Percentiles rank a stretch among this genome's conserved stretches.
Conservation (phyloP, 2,329 filamentous ascomycete species). For the Sporothrix luriei region DNA sequence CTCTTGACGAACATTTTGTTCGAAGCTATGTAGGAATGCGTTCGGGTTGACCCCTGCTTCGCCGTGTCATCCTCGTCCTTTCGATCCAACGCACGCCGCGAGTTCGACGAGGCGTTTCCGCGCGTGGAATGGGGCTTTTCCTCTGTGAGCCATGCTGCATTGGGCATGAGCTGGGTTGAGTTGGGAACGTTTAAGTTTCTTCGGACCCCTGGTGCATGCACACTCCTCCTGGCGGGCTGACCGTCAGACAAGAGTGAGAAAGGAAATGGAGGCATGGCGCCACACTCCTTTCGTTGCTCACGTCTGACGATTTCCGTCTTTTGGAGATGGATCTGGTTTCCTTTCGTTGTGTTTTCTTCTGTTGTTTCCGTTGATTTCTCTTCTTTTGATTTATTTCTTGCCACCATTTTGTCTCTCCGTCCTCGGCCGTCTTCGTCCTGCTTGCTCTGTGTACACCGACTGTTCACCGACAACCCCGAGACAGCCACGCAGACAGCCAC, state of each 20-base stretch:
- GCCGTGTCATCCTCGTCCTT: not conserved
- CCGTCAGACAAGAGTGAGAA: not conserved
- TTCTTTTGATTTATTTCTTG: not conserved
- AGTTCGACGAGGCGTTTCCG: not conserved
- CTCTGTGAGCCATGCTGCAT: constrained; percentile 13
- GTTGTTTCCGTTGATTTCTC: not conserved
- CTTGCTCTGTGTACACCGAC: not conserved
- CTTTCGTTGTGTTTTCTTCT: not conserved
- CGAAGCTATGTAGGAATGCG: not conserved
- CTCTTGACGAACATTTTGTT: not conserved
- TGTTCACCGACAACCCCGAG: not conserved
- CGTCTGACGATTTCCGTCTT: not conserved
- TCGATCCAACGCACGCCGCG: not conserved
- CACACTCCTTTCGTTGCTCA: constrained; percentile 10
- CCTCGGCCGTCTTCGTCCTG: no score
- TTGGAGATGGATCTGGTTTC: not conserved
- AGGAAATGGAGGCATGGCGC: not conserved
- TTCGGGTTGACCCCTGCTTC: no score
- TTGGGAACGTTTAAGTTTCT: no score
- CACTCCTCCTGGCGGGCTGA: not conserved
- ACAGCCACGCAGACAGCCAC: not conserved
- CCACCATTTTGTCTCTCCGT: no score
- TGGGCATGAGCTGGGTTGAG: not conserved
- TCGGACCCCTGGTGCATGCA: not conserved
- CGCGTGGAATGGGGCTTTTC: not conserved